These are phyloP conservation scores for Schwanniomyces vanrijiae DNA, from an alignment of 805 yeast species.

Conservation along the genomic window DNA sequence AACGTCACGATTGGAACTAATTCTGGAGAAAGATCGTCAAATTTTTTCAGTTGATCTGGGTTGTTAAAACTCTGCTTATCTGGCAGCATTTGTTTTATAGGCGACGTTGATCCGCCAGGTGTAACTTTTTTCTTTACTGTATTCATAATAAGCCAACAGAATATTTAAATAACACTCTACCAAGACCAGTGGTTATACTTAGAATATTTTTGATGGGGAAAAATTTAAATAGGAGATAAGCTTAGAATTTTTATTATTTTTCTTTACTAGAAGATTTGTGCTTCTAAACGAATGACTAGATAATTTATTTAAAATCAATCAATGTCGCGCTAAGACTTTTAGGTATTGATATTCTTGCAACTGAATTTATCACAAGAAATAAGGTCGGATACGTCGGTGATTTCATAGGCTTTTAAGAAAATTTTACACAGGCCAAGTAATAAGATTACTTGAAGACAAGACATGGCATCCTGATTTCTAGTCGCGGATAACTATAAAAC, in stretches of 20 bases:
- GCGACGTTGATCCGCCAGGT: slow-evolving; percentile 16
- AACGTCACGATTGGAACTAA: slow-evolving; percentile 72
- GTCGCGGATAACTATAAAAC: neutral
- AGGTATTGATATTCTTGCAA: neutral
- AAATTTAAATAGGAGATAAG: neutral
- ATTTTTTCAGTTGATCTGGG: slow-evolving; percentile 5
- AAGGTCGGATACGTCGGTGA: too few relatives aligned
- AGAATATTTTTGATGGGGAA: neutral
- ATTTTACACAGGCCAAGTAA: neutral
- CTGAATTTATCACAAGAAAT: neutral
- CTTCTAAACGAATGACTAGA: neutral
- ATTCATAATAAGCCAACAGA: slow-evolving; percentile 4
- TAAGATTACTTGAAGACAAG: neutral
- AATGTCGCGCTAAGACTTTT: neutral
- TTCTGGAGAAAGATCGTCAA: slow-evolving; percentile 44
- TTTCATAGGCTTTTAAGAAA: neutral
- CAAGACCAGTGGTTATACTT: neutral
- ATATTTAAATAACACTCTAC: neutral
- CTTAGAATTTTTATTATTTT: neutral
- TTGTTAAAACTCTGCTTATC: neutral
- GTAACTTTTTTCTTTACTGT: slow-evolving; percentile 21
- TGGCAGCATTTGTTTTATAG: slow-evolving; percentile 9
- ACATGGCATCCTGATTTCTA: neutral
- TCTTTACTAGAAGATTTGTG: neutral
- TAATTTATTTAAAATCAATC: neutral